phyloP scores from a whole-genome alignment of 2,329 filamentous ascomycete species.

The Sordariomycetes sp. region DNA sequence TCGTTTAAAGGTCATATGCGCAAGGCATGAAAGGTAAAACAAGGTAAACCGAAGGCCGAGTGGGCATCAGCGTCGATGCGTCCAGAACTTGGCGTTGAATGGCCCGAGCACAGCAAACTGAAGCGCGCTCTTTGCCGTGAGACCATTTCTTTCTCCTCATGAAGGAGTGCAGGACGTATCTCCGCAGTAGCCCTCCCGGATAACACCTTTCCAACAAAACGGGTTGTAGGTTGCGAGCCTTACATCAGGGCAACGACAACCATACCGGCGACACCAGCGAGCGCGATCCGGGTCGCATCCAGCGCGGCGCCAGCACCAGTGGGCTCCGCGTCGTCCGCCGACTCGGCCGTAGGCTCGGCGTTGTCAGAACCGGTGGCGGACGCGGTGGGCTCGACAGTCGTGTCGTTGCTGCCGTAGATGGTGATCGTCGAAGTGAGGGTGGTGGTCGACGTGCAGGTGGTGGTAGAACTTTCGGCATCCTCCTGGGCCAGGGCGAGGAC shows the following conservation, averaged over 20 bases:
- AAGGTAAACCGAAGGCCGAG: slow-evolving; percentile 3
- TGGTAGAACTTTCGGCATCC: slow-evolving; percentile 20
- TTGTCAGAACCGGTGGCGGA: slow-evolving; percentile 22
- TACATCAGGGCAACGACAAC: slow-evolving; percentile 42
- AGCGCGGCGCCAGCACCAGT: slow-evolving; percentile 26
- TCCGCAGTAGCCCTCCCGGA: background rate
- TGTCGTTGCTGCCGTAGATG: too few relatives aligned
- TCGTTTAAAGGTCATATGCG: background rate
- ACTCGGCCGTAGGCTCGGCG: slow-evolving; percentile 15
- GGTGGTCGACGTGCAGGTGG: slow-evolving; percentile 38
- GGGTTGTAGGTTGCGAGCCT: slow-evolving; percentile 7
- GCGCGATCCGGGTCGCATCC: slow-evolving; percentile 29
- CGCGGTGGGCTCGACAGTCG: slow-evolving; percentile 23
- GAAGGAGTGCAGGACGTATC: background rate
- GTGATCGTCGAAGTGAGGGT: slow-evolving; percentile 41
- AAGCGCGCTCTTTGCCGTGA: background rate
- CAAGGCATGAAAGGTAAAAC: slow-evolving; percentile 1
- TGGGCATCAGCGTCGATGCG: background rate
- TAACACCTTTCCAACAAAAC: background rate
- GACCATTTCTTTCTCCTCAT: background rate
- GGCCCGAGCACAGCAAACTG: background rate
- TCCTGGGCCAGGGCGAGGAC: slow-evolving; percentile 38
- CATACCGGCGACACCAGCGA: slow-evolving; percentile 39
- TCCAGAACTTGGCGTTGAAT: background rate
- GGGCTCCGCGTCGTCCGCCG: slow-evolving; percentile 18